Base-by-base conservation (phyloP, 768 basidiomycete genomes). In the Hypholoma sublateritium region DNA sequence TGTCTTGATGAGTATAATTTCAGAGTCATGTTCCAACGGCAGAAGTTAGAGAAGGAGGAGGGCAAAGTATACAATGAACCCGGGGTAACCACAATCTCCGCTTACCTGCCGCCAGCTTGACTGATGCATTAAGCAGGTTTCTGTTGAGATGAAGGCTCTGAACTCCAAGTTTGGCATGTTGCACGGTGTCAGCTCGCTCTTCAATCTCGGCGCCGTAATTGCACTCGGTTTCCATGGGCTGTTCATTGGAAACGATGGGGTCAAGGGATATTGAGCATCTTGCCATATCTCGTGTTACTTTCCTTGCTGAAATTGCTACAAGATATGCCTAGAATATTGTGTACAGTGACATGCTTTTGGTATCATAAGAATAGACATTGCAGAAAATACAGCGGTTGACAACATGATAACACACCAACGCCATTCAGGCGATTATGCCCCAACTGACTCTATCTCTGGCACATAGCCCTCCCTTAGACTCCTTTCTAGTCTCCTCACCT, bases 401-500 rank as follows among this genome's bases (percentile, higher is more conserved):
- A 56, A 62, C 43, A 43, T 21, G 44, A 56, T 41, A 49, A 54
- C 45, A 52, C 50, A 57, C 51, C 49, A 49, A 49, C 51, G 46
- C 47, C 45, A 49, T 55, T 28, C 56, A 49, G 50, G 42, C 50
- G 46, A 51, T 59, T 73, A 92, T 74, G 90, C 90, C 41, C 90
- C 89, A 55, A 91, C 85, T 50, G 84, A 80, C 67, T 91, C 89
- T 75, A 87, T 79, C 57, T 83, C 80, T 48, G 93, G 91, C 72
- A 93, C 72, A 71, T 89, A 93, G 43, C 93, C 93, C 67, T 95
- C 93, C 65, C 84, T 82, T 64, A 94, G 72, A 69, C 84, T 89
- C 74, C 90, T 82, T 72, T 95, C 92, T 62, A 95, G 69, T 66
- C 83, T 82, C 71, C 88, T 82, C 65, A 95, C 87, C 73, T 96